Evolutionary conservation across 345 rosid species (phyloP).

Genomic region (Fremontodendron californicum): DNA sequence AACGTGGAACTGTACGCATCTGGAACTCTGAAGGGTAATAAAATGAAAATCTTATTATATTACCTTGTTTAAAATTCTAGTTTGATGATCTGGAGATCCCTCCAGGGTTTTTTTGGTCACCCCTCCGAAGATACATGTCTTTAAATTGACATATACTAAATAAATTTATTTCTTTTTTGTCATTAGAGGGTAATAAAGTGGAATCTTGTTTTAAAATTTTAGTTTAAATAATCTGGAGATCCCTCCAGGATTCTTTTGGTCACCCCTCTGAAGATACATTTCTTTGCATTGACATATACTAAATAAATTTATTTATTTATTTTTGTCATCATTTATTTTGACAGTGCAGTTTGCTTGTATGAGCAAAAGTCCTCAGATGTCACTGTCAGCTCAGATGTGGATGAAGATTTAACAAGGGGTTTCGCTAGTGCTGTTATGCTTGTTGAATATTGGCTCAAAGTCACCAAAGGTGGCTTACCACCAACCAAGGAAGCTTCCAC

Average conservation of each 20-base stretch:
- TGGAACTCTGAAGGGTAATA: conserved; percentile 87
- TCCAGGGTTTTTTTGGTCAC: background rate
- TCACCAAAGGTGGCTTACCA: no score
- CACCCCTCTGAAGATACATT: background rate
- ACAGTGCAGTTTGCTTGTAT: conserved; percentile 75
- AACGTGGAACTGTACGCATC: conserved; percentile 73
- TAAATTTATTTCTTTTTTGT: conserved; percentile 8
- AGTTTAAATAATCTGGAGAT: background rate
- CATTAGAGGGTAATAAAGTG: conserved; percentile 48
- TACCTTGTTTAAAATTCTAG: background rate
- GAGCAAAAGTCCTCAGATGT: conserved; percentile 85
- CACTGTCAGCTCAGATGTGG: conserved; percentile 45
- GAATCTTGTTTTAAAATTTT: background rate
- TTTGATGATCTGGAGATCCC: background rate
- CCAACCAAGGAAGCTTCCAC: no score
- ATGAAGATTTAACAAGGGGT: conserved; percentile 67
- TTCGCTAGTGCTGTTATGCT: conserved; percentile 63
- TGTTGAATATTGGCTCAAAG: no score
- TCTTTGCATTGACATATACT: background rate
- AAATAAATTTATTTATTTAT: conserved; percentile 17
- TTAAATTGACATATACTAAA: conserved; percentile 9
- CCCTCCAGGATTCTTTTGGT: background rate
- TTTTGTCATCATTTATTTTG: conserved; percentile 28
- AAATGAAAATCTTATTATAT: background rate
- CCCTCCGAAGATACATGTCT: background rate